phyloP scores from a whole-genome alignment of 768 basidiomycete species.

The Russula sp. region DNA sequence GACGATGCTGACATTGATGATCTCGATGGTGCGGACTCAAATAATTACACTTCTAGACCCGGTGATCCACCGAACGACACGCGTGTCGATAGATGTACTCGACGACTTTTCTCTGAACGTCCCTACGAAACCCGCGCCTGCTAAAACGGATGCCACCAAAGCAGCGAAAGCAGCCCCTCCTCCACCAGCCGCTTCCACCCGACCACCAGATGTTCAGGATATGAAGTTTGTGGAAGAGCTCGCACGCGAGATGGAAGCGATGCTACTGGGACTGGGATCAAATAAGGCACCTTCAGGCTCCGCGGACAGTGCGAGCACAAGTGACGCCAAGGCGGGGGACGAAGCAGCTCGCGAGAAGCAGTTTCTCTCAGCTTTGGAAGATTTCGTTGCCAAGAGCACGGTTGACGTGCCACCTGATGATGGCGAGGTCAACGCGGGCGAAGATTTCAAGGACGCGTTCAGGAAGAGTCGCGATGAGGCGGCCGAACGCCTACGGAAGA shows the following conservation, averaged over 20 bases:
- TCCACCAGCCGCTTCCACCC: constrained; percentile 21
- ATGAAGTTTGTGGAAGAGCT: constrained; percentile 36
- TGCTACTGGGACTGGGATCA: constrained; percentile 34
- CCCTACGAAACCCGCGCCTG: constrained; percentile 19
- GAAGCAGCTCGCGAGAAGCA: constrained; percentile 32
- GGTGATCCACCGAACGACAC: neutral
- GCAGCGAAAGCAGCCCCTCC: constrained; percentile 18
- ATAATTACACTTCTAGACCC: neutral
- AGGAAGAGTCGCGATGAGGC: constrained; percentile 64
- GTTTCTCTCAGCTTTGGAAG: constrained; percentile 59
- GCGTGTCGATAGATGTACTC: constrained; percentile 37
- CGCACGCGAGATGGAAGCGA: constrained; percentile 37
- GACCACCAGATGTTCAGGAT: constrained; percentile 18
- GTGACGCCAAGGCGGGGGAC: constrained; percentile 20
- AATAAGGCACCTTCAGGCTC: constrained; percentile 21
- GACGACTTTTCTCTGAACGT: constrained; percentile 34
- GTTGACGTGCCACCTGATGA: constrained; percentile 27
- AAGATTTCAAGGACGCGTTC: constrained; percentile 38
- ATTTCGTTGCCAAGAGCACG: constrained; percentile 60
- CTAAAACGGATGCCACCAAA: constrained; percentile 18
- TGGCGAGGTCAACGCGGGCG: constrained; percentile 11
- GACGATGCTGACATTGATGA: constrained; percentile 60
- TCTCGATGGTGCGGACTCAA: constrained; percentile 43
- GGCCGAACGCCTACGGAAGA: constrained; percentile 66
- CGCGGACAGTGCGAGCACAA: constrained; percentile 7